Evolutionary conservation across 371 early-diverging fungal genomes (phyloP).

Genomic region (Sporodiniella umbellata): DNA sequence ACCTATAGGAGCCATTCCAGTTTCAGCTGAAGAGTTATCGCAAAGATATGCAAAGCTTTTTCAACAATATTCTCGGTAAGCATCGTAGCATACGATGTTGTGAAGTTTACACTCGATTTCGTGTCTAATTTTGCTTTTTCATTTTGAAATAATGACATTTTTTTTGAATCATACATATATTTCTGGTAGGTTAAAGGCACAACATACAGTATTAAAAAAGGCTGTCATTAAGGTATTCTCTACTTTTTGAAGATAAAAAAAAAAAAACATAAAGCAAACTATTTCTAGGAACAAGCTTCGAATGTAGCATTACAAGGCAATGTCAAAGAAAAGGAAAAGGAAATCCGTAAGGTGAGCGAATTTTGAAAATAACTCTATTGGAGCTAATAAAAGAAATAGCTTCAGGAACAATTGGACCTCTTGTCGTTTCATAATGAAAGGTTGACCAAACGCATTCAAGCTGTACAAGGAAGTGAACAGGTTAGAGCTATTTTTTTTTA

Average conservation of each 20-base stretch:
- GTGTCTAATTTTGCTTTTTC: too few species aligned
- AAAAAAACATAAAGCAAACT: background rate
- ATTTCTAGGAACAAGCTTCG: conserved; percentile 53
- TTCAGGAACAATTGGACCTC: conserved; percentile 60
- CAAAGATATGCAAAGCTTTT: conserved; percentile 60
- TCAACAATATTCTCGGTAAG: conserved; percentile 60
- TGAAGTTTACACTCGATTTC: too few species aligned
- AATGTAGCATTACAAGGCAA: conserved; percentile 55
- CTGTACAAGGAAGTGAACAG: conserved; percentile 52
- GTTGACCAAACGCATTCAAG: conserved; percentile 62
- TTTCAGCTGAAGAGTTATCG: conserved; percentile 57
- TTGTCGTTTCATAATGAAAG: conserved; percentile 66
- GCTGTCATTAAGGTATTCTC: conserved; percentile 56
- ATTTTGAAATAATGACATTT: background rate
- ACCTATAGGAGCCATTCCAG: conserved; percentile 34
- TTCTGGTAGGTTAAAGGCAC: conserved; percentile 54
- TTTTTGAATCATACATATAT: background rate
- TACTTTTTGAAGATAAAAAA: background rate
- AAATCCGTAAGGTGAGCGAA: conserved; percentile 52
- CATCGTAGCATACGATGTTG: background rate
- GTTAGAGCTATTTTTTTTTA: conserved; percentile 16
- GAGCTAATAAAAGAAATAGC: conserved; percentile 9
- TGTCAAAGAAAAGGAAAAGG: conserved; percentile 65
- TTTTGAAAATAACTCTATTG: background rate
- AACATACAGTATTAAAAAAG: conserved; percentile 61